Conservation (phyloP, 106 monocot genomes). For the Dendrobium chrysotoxum region DNA sequence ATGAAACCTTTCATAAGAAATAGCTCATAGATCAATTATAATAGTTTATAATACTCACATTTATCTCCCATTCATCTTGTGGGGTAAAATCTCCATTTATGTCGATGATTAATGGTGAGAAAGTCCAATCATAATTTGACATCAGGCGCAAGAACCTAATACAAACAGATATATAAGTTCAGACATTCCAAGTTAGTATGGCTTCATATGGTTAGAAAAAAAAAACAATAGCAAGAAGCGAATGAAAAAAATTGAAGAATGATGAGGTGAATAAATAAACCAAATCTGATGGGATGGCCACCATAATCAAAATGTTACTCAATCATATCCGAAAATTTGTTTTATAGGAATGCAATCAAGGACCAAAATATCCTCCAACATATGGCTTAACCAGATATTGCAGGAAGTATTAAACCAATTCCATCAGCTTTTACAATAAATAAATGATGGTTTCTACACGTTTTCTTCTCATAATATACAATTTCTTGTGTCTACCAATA, state of each 20-base stretch:
- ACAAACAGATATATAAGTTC: neutral
- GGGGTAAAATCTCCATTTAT: constrained; percentile 67
- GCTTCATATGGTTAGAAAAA: neutral
- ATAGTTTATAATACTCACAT: constrained; percentile 32
- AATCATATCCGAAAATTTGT: too few species aligned
- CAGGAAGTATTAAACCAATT: neutral
- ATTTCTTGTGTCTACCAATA: neutral
- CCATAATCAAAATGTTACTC: too few species aligned
- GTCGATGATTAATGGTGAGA: constrained; percentile 82
- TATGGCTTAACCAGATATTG: neutral
- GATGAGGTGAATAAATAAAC: neutral
- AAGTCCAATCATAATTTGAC: constrained; percentile 75
- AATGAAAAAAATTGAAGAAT: neutral
- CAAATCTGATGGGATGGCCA: too few species aligned
- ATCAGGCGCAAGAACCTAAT: constrained; percentile 79
- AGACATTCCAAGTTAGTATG: neutral
- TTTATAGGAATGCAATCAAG: too few species aligned
- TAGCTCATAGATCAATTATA: neutral
- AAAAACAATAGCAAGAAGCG: neutral
- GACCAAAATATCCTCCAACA: too few species aligned
- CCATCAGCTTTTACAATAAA: neutral
- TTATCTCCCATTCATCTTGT: constrained; percentile 62
- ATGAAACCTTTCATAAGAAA: neutral
- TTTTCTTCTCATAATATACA: neutral
- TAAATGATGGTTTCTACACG: neutral